Conservation (phyloP, 805 yeast species). For the Saccharomycopsis microspora region DNA sequence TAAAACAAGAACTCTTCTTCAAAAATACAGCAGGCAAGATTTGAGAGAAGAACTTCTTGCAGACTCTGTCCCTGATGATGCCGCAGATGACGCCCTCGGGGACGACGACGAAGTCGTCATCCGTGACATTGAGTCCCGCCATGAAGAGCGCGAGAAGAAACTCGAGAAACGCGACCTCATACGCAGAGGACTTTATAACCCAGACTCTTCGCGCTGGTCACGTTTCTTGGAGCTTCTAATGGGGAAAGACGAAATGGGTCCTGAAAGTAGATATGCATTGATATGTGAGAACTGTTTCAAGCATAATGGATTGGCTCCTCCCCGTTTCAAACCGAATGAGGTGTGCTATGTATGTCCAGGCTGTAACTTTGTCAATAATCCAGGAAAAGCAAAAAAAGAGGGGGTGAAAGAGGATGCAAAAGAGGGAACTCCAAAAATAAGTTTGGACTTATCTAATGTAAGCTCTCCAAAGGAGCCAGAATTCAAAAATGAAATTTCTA, state of each 20-base stretch:
- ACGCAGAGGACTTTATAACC: constrained; percentile 6
- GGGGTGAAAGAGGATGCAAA: not conserved
- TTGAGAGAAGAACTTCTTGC: not conserved
- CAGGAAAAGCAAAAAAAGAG: not conserved
- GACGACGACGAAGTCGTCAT: not conserved
- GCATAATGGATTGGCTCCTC: constrained; percentile 39
- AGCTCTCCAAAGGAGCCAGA: too few relatives aligned
- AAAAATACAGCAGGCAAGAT: constrained; percentile 14
- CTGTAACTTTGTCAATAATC: constrained; percentile 23
- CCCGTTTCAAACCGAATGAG: constrained; percentile 27
- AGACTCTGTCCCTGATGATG: not conserved
- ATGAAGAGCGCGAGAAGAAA: constrained; percentile 7
- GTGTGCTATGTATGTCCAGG: constrained; percentile 29
- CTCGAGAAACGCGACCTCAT: constrained; percentile 10
- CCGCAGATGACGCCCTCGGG: not conserved
- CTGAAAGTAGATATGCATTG: constrained; percentile 31
- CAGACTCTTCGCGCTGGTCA: not conserved
- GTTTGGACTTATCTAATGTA: too few relatives aligned
- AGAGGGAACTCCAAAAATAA: too few relatives aligned
- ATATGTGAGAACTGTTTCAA: constrained; percentile 31
- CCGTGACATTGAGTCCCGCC: constrained; percentile 4
- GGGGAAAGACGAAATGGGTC: constrained; percentile 28
- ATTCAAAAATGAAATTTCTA: too few relatives aligned
- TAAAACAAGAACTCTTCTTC: constrained; percentile 12
- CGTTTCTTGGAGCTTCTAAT: constrained; percentile 7